These are phyloP conservation scores for Nannochloropsis gaditana DNA, from an alignment of 108 stramenopile genomes.

Conservation along the genomic window DNA sequence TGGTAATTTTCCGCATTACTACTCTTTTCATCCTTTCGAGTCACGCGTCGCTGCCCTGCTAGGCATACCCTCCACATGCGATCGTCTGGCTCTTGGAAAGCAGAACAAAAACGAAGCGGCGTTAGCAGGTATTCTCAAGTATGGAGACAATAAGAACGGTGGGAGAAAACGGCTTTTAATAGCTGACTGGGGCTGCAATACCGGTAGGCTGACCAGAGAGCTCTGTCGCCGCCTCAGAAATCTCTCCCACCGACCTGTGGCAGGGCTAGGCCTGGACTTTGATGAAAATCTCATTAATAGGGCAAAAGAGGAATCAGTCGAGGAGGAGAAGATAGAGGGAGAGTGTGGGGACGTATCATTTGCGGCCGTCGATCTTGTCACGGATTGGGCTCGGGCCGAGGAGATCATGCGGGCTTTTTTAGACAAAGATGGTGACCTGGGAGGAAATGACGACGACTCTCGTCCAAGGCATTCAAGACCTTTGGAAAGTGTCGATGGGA, in stretches of 20 bases:
- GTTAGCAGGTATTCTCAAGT: neutral
- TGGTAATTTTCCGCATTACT: neutral
- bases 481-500: neutral
- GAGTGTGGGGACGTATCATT: neutral
- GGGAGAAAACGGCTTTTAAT: neutral
- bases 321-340: neutral
- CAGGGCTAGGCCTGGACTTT: constrained; percentile 9
- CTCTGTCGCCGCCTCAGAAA: neutral
- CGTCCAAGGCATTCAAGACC: too few relatives aligned
- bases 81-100: neutral
- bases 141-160: neutral
- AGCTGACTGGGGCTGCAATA: neutral
- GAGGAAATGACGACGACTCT: too few relatives aligned
- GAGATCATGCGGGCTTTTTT: neutral
- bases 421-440: neutral
- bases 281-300: neutral
- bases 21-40: neutral
- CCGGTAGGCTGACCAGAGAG: neutral
- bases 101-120: neutral
- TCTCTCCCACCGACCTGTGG: neutral
- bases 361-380: neutral
- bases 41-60: neutral
- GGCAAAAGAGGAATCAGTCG: neutral
- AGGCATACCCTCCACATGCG: neutral
- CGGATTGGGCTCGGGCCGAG: constrained; percentile 4